phyloP scores from a whole-genome alignment of 441 rosid genomes.

The Gossypium gossypioides region DNA sequence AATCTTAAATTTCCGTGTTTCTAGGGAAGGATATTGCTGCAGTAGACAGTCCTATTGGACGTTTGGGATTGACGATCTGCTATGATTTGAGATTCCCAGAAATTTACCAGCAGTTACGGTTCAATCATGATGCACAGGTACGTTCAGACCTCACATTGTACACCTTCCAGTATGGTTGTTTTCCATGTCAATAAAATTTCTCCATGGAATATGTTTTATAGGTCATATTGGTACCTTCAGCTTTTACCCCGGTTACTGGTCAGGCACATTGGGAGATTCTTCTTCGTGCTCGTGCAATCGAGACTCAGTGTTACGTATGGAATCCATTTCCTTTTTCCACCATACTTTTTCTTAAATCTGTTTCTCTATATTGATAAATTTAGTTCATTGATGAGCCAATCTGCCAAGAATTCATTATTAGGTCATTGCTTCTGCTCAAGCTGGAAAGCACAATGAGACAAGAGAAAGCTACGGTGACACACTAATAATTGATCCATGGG shows the following conservation, averaged over 20 bases:
- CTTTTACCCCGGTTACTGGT: conserved; percentile 83
- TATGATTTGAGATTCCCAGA: conserved; percentile 94
- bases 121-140: conserved; percentile 72
- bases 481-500: conserved; percentile 92
- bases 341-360: background rate
- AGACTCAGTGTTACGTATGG: conserved; percentile 90
- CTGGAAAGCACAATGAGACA: conserved; percentile 73
- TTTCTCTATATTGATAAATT: background rate
- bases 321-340: background rate
- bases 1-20: background rate
- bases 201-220: conserved; percentile 19
- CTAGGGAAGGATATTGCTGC: conserved; percentile 63
- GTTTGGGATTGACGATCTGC: conserved; percentile 83
- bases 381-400: background rate
- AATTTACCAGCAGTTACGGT: conserved; percentile 80
- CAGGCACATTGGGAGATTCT: conserved; percentile 96
- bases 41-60: conserved; percentile 73
- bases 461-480: conserved; percentile 87
- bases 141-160: background rate
- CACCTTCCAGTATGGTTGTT: background rate
- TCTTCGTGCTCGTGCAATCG: conserved; percentile 85
- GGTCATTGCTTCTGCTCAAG: conserved; percentile 95
- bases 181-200: conserved; percentile 3
- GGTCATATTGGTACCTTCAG: conserved; percentile 82
- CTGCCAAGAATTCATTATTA: conserved; percentile 22